These are phyloP conservation scores for Neofusicoccum parvum DNA, from an alignment of 2,329 filamentous ascomycete genomes.

Conservation along the genomic window DNA sequence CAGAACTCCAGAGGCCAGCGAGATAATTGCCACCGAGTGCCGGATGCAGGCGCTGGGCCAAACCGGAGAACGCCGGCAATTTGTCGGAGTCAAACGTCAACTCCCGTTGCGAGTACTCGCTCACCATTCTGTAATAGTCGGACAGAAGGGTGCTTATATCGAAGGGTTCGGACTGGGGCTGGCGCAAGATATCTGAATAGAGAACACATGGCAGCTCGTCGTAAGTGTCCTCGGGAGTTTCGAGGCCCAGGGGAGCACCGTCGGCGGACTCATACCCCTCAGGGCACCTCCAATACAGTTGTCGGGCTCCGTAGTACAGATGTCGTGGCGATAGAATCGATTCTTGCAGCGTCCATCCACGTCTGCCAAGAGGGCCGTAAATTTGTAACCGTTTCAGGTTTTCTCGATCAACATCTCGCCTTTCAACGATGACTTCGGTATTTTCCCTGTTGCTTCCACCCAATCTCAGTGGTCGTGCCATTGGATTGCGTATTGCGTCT, in stretches of 20 bases:
- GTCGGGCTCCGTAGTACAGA: background rate
- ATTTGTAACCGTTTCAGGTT: background rate
- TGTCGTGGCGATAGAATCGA: background rate
- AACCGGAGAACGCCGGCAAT: background rate
- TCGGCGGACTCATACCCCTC: background rate
- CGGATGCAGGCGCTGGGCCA: background rate
- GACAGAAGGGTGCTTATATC: background rate
- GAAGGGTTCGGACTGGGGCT: background rate
- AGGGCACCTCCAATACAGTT: background rate
- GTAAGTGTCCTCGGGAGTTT: background rate
- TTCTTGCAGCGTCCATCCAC: conserved; percentile 3
- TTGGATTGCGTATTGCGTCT: background rate
- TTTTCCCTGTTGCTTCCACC: background rate
- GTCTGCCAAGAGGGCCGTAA: background rate
- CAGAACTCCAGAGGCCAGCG: background rate
- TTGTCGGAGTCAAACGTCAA: background rate
- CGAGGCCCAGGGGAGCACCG: background rate
- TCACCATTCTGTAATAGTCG: background rate
- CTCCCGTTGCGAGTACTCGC: background rate
- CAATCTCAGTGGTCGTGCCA: background rate
- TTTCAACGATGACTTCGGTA: background rate
- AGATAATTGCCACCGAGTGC: background rate
- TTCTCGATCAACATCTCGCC: background rate
- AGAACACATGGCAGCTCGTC: background rate
- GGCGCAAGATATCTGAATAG: background rate